Conservation (phyloP, 2,329 filamentous ascomycete species). For the Sclerotiophoma versabilis region DNA sequence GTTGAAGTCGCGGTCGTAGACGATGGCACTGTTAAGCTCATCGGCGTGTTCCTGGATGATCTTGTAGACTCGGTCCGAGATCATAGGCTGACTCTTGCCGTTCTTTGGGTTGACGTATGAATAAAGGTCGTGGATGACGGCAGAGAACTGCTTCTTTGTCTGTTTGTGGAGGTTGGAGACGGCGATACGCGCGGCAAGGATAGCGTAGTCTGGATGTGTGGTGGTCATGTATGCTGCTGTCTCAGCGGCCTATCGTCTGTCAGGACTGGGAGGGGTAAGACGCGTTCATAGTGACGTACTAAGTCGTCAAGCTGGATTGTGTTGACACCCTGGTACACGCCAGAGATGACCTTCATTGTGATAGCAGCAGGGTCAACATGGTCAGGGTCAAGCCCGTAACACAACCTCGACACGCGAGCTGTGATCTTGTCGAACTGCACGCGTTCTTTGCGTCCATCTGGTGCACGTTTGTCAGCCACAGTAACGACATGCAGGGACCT, state of each 20-base stretch:
- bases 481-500: conserved; percentile 27
- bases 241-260: conserved; percentile 78
- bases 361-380: conserved; percentile 98
- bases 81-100: conserved; percentile 84
- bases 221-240: conserved; percentile 99
- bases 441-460: conserved; percentile 99
- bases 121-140: conserved; percentile 91
- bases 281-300: conserved; percentile 62
- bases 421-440: conserved; percentile 99
- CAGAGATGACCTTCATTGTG: conserved; percentile 98
- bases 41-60: conserved; percentile 95
- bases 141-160: conserved; percentile 99
- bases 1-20: conserved; percentile 99
- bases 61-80: conserved; percentile 88
- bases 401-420: conserved; percentile 93
- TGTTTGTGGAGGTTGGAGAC: conserved; percentile 99
- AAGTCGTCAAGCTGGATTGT: conserved; percentile 96
- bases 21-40: conserved; percentile 97
- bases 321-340: conserved; percentile 97
- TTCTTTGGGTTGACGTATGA: conserved; percentile 98
- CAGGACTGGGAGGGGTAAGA: conserved; percentile 24
- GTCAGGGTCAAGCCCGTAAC: conserved; percentile 93
- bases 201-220: conserved; percentile 98
- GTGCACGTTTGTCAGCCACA: conserved; percentile 32
- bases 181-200: conserved; percentile 96